Evolutionary conservation across 2,329 filamentous ascomycete species (phyloP).

Genomic region (Cytospora leucostoma): DNA sequence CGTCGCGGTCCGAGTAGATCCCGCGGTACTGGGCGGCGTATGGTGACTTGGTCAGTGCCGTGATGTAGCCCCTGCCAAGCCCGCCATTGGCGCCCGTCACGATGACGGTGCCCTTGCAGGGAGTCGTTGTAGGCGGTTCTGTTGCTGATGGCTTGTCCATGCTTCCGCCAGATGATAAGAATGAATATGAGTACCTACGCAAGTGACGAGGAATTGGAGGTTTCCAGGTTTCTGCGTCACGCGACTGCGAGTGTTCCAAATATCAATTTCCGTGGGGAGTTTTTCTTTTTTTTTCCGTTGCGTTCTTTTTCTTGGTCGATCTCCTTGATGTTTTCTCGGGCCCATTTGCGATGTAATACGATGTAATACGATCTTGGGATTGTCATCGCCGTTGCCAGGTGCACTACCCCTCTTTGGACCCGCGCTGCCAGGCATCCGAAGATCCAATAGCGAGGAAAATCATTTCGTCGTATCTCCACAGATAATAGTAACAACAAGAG

Average conservation of each 20-base stretch:
- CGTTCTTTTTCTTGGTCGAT: not conserved
- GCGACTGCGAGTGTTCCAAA: too few relatives aligned
- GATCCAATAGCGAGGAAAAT: not conserved
- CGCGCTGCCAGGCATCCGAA: not conserved
- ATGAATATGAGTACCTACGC: too few relatives aligned
- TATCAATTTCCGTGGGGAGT: too few relatives aligned
- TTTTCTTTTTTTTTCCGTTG: too few relatives aligned
- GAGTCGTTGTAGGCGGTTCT: not conserved
- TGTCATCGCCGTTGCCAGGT: not conserved
- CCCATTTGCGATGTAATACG: not conserved
- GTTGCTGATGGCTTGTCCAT: slow-evolving; percentile 2
- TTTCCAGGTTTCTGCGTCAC: too few relatives aligned
- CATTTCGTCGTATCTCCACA: too few relatives aligned
- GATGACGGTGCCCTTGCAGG: slow-evolving; percentile 30
- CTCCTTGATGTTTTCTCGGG: not conserved
- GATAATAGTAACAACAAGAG: too few relatives aligned
- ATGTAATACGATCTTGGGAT: not conserved
- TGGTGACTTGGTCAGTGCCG: slow-evolving; percentile 4
- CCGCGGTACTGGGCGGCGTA: slow-evolving; percentile 36
- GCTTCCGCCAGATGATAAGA: too few relatives aligned
- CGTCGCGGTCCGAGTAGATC: slow-evolving; percentile 41
- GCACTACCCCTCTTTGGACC: not conserved
- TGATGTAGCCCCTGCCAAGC: slow-evolving; percentile 19
- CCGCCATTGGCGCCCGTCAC: slow-evolving; percentile 23
- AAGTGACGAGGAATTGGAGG: too few relatives aligned